Percentiles rank a stretch among this genome's conserved stretches.
These are phyloP conservation scores for Poa pratensis DNA, from an alignment of 176 grass and related monocot species.

Conservation along the genomic window DNA sequence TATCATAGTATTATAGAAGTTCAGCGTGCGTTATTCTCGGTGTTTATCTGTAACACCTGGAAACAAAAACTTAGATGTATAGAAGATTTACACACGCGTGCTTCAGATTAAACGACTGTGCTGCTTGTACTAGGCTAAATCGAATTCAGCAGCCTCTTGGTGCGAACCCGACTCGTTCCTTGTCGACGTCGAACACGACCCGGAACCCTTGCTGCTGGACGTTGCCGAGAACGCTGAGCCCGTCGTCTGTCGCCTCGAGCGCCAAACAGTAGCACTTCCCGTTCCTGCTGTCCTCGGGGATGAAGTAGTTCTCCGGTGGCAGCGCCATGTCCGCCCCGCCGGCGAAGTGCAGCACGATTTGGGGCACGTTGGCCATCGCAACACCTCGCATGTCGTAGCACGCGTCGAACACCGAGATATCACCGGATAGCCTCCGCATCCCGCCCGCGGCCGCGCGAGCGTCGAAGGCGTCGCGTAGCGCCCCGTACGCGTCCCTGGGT, in stretches of 20 bases:
- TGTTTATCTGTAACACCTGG: not conserved
- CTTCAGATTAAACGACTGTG: not conserved
- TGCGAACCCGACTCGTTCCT: constrained; percentile 56
- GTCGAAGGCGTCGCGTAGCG: constrained; percentile 66
- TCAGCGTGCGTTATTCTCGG: not conserved
- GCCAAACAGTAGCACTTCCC: constrained; percentile 58
- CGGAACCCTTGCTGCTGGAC: constrained; percentile 79
- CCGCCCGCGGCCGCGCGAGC: constrained; percentile 34
- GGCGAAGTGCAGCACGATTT: constrained; percentile 58
- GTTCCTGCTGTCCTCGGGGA: constrained; percentile 49
- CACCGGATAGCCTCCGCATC: constrained; percentile 32
- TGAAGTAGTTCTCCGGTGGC: constrained; percentile 65
- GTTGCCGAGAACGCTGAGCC: constrained; percentile 72
- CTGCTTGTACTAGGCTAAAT: not conserved
- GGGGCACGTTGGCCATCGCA: constrained; percentile 40
- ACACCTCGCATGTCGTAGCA: constrained; percentile 63
- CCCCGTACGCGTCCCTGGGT: constrained; percentile 36
- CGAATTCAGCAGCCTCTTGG: constrained; percentile 42
- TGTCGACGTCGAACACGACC: constrained; percentile 75
- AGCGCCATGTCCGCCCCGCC: constrained; percentile 61
- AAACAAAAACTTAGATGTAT: not conserved
- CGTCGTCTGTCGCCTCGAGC: constrained; percentile 50
- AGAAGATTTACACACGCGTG: not conserved
- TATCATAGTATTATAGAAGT: no score
- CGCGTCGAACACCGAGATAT: constrained; percentile 65